Conservation (phyloP, 2,329 filamentous ascomycete genomes). For the Aotearoamyces nothofagi region DNA sequence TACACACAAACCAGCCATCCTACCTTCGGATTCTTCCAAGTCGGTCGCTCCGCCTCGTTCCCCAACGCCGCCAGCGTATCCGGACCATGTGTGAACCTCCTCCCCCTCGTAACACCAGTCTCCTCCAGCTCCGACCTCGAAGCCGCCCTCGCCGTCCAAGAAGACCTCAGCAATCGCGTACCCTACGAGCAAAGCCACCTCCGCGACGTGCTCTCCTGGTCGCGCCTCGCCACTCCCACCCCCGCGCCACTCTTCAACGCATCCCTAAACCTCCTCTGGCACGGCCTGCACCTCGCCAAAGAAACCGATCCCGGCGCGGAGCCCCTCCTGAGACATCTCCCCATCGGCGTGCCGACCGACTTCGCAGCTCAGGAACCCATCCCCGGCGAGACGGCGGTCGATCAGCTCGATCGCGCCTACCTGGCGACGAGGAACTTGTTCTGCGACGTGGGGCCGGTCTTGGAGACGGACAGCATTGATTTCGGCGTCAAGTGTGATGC, state of each 20-base stretch:
- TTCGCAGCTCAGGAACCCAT: conserved; percentile 2
- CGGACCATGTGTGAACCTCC: conserved; percentile 2
- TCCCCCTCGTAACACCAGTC: not conserved
- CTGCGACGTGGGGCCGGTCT: conserved; percentile 2
- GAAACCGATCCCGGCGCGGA: not conserved
- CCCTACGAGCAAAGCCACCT: conserved; percentile 3
- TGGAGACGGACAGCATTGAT: conserved; percentile 3
- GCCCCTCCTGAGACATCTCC: conserved; percentile 1
- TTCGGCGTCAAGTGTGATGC: conserved; percentile 3
- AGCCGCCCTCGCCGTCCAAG: not conserved
- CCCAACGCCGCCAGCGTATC: not conserved
- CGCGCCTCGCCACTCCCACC: not conserved
- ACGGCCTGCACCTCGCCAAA: not conserved
- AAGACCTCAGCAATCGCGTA: conserved; percentile 1
- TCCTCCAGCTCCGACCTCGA: not conserved
- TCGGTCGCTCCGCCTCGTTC: conserved; percentile 2
- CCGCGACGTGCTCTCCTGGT: conserved; percentile 1
- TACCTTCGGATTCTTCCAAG: conserved; percentile 3
- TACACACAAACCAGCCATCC: not conserved
- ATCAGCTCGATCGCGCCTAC: conserved; percentile 1
- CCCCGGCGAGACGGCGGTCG: not conserved
- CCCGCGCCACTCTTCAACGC: conserved; percentile 2
- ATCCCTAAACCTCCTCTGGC: conserved; percentile 3
- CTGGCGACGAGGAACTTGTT: conserved; percentile 1
- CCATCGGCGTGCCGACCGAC: conserved; percentile 2